Evolutionary conservation across 2,329 filamentous ascomycete genomes (phyloP), one percentile per base, ranked within the genome.

Genomic region (Talaromyces sp.): DNA sequence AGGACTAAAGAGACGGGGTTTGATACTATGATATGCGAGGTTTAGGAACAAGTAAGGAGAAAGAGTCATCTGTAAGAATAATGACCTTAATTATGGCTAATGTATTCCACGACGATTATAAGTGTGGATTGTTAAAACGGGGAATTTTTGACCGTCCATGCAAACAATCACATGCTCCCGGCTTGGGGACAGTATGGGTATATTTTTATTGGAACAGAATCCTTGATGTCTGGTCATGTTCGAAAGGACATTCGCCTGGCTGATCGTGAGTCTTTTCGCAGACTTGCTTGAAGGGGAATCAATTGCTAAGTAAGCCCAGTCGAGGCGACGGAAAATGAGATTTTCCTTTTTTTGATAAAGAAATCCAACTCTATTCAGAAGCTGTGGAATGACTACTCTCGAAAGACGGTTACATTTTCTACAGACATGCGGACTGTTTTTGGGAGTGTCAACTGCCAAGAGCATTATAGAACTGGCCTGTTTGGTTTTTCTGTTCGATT

Each of bases 301-400:
- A 56, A 14, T 22, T 0, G 27, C 52, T 56, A 13, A 56, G 3
- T 24, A 35, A n/a, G 16, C 22, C 14, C 31, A 56, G 7, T 56
- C 37, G 52, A 56, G 31, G 52, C 24, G 52, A 56, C 11, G 52
- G 52, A 56, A 56, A 56, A 56, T 56, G 52, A 27, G 52, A 56
- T 56, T 56, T 56, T 14, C 52, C 37, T 56, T 16, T 56, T 19
- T 13, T 56, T 14, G 52, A 56, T 9, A 56, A 56, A 5, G n/a
- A 24, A 56, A 56, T 35, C 52, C 3, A 56, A 56, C 52, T 56
- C 52, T 2, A 37, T 56, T 56, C 27, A 56, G 37, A 56, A 37
- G 52, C 52, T 56, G 24, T 31, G 52, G 4, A 56, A 56, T 37
- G 52, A 56, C 52, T 54, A 56, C 31, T 56, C 52, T 8, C 52